Evolutionary conservation across 176 grass and related monocot genomes (phyloP), one percentile per base, ranked within the genome.

Genomic region (Avena eriantha): DNA sequence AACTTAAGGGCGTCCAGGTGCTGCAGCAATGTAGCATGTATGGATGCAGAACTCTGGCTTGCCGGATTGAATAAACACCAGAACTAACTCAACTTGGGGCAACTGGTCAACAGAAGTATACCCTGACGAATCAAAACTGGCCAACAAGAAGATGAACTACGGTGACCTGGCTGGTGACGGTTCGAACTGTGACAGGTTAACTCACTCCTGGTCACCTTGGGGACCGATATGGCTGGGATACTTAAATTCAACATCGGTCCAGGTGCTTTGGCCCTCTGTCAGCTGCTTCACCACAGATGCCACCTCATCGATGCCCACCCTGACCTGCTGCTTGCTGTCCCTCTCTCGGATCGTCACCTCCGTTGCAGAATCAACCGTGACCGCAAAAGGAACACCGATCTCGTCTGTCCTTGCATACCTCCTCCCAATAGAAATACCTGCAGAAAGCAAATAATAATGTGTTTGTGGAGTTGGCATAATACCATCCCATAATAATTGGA

Each of bases 341-440:
- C 91, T 89, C 84, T 93, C 94, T 2, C 91, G 82, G 82, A 93
- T 84, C 0, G 91, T 93, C 57, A 96, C 87, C 1, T 74, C 87
- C 4, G 86, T 85, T 6, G 78, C 34, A 7, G 91, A 93, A 53
- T 92, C 94, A 0, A 96, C 94, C 5, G 94, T 96, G 64, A 96
- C 57, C 0, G 94, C 91, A 1, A 93, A 96, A 10, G 94, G 89
- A 33, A 96, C 94, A 26, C 94, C 94, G 1, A 93, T 88, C 79
- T 96, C 94, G 3, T 96, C 94, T 9, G 91, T 96, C 59, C 94
- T 90, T 7, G 94, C 94, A 1, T 96, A 93, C 50, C 94, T 74
- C 69, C 88, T 93, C 26, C 89, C 94, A 48, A 96, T 93, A 33
- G 94, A 96, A 64, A 91, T 93, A 23, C 84, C 94, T 93, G 85